Base-by-base conservation (phyloP, 106 monocot species). In the Dendrobium chrysotoxum region DNA sequence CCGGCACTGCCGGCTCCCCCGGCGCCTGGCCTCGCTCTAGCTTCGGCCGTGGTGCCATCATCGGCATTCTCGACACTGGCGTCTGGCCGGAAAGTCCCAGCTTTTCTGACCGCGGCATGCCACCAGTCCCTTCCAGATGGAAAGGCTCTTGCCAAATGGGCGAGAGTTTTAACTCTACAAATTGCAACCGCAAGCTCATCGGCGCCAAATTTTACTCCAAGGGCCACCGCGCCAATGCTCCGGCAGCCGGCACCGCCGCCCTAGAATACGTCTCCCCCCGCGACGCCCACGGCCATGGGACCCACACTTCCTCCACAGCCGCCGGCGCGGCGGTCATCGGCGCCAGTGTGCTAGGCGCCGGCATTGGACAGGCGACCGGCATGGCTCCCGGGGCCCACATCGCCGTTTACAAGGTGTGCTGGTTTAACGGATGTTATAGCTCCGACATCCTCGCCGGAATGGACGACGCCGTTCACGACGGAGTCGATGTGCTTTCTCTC, bases 51-150 rank as follows among this genome's bases (percentile, higher is more conserved):
- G 90, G 89, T 0, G 31, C 83, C 83, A 85, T 96, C 77, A 83
- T 97, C 15, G 94, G 97, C 15, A 85, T 97, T 28, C 90, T 97
- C 25, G 96, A 96, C 73, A 97, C 94, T 25, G 97, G 97, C 1
- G 88, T 98, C 26, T 94, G 94, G 97, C 97, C 97, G 0, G 97
- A 98, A 83, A 91, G 88, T 71, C 92, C 90, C 35, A 98, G 97
- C 89, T 98, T 98, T 81, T 15, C 18, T 0, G 97, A 98, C 71
- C 20, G 28, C 44, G 44, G 78, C 1, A 89, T 94, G 89, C 86
- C 88, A 6, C 94, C 92, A 0, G 85, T 88, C 54, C 97, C 94
- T 0, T 4, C 18, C 13, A 71, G 84, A 31, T 98, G 97, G 97
- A 73, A 58, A n/a, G 97, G 97, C 0, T 83, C 83, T 7, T 98